Evolutionary conservation across 371 early-diverging fungal genomes (phyloP).

Genomic region (Actinomortierella ambigua): DNA sequence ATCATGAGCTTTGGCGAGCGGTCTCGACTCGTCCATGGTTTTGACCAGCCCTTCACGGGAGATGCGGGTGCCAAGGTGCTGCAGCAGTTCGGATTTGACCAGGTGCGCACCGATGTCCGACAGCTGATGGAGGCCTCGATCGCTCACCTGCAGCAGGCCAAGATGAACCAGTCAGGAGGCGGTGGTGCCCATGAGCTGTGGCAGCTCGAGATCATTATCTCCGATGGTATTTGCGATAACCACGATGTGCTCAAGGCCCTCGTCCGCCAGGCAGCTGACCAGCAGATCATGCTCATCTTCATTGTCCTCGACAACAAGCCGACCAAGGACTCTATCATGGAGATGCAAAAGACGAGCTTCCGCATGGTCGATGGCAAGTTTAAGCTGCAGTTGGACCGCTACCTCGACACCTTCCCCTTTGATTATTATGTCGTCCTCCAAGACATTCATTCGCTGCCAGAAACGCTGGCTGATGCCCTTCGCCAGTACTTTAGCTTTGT

Average conservation of each 20-base stretch:
- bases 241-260: conserved; percentile 80
- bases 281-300: conserved; percentile 93
- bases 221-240: conserved; percentile 97
- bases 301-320: conserved; percentile 91
- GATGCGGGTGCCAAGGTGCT: conserved; percentile 91
- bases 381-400: conserved; percentile 79
- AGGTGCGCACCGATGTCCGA: conserved; percentile 85
- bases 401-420: conserved; percentile 98
- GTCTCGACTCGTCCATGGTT: conserved; percentile 88
- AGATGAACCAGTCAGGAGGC: conserved; percentile 51
- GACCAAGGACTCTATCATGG: conserved; percentile 85
- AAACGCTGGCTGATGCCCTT: conserved; percentile 89
- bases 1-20: conserved; percentile 93
- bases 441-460: conserved; percentile 87
- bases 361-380: conserved; percentile 66
- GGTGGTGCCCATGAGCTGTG: conserved; percentile 75
- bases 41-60: conserved; percentile 86
- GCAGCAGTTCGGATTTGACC: conserved; percentile 89
- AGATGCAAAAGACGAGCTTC: conserved; percentile 88
- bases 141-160: conserved; percentile 74
- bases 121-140: conserved; percentile 83
- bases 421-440: conserved; percentile 93
- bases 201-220: conserved; percentile 95
- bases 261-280: conserved; percentile 85
- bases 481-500: conserved; percentile 91